Base-by-base conservation (phyloP, 2,329 filamentous ascomycete species). In the Paracorniculantispora psalliotae region DNA sequence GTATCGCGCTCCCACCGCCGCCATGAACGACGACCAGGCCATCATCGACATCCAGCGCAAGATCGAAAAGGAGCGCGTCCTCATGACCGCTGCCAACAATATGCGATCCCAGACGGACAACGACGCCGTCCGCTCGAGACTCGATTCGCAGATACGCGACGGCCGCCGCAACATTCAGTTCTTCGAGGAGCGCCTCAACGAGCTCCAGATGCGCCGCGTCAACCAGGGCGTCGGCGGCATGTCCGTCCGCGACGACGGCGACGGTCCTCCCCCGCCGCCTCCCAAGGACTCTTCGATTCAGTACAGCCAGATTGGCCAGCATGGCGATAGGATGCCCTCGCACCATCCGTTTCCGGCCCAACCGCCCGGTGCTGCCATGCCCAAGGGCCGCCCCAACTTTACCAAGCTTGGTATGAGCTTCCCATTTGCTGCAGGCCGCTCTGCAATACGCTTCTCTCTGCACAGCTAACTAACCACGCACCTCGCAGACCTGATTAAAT, bases 21-120 rank as follows among this genome's bases (percentile, higher is more conserved):
- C 72, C 72, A 87, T 86, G 81, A 83, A 81, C 72, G 83, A 86
- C 71, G 82, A 86, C 63, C 81, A 86, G 68, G 79, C 82, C 66
- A 80, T 86, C 76, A 86, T 86, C 76, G 89, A 91, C 75, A 92
- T 99, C 78, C 86, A 89, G 78, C 89, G 88, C 80, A 97, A 99
- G 88, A 97, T 99, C 76, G 91, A 97, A 81, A 88, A 93, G 73
- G 94, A 99, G 78, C 93, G 92, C 81, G 90, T 89, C 69, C 87
- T 97, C 71, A 94, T 99, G 81, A 90, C 90, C 75, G 93, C 91
- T 69, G 93, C 93, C 67, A 94, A 91, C 77, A 86, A 90, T 68
- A 96, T 99, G 92, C 89, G 92, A 76, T 89, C 92, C 77, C 92
- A 94, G 74, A 97, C 93, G 67, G 91, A 91, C 79, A 99, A 99